Evolutionary conservation across 2,329 filamentous ascomycete genomes (phyloP).

Genomic region (Talaromyces sp.): DNA sequence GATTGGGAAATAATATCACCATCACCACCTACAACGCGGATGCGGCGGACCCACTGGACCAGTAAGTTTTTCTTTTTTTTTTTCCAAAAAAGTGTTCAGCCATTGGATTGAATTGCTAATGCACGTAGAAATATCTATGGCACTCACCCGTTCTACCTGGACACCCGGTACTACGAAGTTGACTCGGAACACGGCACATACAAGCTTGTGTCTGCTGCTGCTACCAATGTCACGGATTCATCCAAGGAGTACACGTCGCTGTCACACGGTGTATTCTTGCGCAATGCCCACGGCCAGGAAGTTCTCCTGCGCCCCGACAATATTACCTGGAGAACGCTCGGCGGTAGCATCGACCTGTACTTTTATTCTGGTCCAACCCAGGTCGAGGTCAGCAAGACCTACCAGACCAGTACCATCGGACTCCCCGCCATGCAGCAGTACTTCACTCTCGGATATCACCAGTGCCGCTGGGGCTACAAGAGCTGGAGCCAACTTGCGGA

Average conservation of each 20-base stretch:
- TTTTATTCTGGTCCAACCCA: conserved; percentile 70
- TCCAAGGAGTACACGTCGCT: conserved; percentile 56
- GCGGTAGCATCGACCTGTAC: conserved; percentile 72
- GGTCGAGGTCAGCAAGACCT: conserved; percentile 62
- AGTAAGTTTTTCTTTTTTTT: neutral
- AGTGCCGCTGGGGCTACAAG: conserved; percentile 76
- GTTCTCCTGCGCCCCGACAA: conserved; percentile 57
- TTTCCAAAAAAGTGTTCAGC: neutral
- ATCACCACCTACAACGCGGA: conserved; percentile 65
- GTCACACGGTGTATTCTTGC: conserved; percentile 70
- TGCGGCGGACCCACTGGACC: conserved; percentile 51
- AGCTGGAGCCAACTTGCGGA: conserved; percentile 64
- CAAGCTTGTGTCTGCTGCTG: conserved; percentile 42
- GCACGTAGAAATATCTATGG: conserved; percentile 61
- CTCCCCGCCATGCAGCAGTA: conserved; percentile 75
- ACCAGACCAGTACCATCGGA: conserved; percentile 61
- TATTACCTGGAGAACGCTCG: conserved; percentile 68
- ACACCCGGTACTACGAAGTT: conserved; percentile 67
- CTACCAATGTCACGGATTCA: conserved; percentile 45
- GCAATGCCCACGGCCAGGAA: conserved; percentile 73
- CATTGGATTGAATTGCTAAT: neutral
- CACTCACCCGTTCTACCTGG: conserved; percentile 70
- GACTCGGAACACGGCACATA: conserved; percentile 42
- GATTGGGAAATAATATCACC: conserved; percentile 67
- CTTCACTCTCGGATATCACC: conserved; percentile 74